phyloP scores from a whole-genome alignment of 441 rosid species.

The Syzygium syzygioides region DNA sequence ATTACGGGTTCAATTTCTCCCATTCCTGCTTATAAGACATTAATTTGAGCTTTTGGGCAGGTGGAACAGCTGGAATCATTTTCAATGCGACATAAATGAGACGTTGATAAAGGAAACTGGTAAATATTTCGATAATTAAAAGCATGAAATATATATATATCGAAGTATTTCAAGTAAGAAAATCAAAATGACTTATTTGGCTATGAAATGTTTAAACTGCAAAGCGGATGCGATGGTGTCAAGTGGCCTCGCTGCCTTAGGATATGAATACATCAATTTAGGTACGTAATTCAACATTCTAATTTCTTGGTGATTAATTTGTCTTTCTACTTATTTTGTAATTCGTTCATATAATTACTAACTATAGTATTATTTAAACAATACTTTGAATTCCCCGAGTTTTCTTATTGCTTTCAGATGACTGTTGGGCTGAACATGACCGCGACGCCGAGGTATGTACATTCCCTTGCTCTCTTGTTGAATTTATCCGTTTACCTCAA shows the following conservation, averaged over 20 bases:
- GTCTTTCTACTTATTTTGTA: not conserved
- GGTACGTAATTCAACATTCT: conserved; percentile 12
- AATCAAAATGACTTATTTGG: not conserved
- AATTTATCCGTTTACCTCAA: not conserved
- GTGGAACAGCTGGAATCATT: conserved; percentile 66
- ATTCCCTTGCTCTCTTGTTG: not conserved
- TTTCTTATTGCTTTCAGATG: conserved; percentile 17
- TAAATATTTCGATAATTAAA: not conserved
- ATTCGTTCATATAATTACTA: not conserved
- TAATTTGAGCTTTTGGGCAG: conserved; percentile 8
- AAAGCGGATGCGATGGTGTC: conserved; percentile 59
- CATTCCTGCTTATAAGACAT: not conserved
- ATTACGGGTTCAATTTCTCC: not conserved
- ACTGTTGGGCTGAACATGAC: conserved; percentile 39
- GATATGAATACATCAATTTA: conserved; percentile 42
- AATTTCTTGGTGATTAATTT: not conserved
- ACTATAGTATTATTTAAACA: not conserved
- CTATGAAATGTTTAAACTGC: not conserved
- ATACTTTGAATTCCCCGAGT: not conserved
- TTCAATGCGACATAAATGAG: conserved; percentile 40
- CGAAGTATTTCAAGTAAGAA: not conserved
- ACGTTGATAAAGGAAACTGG: conserved; percentile 43
- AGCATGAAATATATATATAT: not conserved
- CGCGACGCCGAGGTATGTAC: conserved; percentile 18
- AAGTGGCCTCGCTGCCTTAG: conserved; percentile 39